Evolutionary conservation across 441 rosid species (phyloP).

Genomic region (Mallotus repandus): DNA sequence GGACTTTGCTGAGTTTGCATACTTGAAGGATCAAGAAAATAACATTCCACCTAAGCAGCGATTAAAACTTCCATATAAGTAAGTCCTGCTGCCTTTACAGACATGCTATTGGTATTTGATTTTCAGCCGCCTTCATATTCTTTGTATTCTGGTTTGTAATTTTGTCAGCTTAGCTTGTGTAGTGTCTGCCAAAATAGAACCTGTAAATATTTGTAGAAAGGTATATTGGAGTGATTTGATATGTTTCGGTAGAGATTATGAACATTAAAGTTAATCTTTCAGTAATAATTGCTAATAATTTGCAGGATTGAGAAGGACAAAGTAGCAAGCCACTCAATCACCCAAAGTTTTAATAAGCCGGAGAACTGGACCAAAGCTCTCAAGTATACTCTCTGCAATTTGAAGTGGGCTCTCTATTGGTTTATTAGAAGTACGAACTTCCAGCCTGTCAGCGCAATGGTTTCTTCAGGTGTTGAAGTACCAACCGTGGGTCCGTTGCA

Average conservation of each 20-base stretch:
- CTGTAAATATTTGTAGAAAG: background rate
- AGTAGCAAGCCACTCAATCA: conserved; percentile 78
- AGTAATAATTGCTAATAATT: background rate
- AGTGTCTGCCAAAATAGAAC: background rate
- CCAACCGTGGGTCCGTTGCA: conserved; percentile 47
- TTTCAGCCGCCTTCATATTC: background rate
- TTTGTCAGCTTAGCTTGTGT: background rate
- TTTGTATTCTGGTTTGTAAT: background rate
- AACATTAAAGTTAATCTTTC: no score
- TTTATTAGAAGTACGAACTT: conserved; percentile 89
- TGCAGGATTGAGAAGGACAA: conserved; percentile 92
- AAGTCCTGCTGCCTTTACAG: conserved; percentile 29
- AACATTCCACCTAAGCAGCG: conserved; percentile 84
- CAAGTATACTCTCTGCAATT: conserved; percentile 87
- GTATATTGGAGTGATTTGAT: background rate
- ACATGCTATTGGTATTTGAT: background rate
- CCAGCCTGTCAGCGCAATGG: conserved; percentile 69
- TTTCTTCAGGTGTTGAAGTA: conserved; percentile 51
- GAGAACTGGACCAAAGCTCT: conserved; percentile 99
- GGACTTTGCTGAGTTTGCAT: conserved; percentile 92
- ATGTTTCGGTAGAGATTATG: background rate
- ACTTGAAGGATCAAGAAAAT: conserved; percentile 82
- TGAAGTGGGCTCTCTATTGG: conserved; percentile 98
- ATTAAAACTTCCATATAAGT: conserved; percentile 87
- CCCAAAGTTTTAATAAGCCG: conserved; percentile 92